phyloP scores from a whole-genome alignment of 257 asterid species.

The Fraxinus cuspidata region DNA sequence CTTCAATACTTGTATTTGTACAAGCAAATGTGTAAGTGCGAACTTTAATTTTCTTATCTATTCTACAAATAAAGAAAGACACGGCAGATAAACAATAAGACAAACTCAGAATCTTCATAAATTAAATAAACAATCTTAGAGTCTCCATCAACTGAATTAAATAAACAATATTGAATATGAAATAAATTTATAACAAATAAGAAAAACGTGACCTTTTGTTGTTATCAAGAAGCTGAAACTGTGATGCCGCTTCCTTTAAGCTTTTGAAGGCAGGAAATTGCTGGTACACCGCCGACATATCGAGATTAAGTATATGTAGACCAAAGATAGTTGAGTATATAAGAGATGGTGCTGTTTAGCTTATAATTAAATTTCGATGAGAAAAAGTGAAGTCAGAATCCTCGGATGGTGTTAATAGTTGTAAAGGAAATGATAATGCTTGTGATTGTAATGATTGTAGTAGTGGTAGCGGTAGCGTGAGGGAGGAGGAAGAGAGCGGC shows the following conservation, averaged over 20 bases:
- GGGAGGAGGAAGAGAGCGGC: neutral
- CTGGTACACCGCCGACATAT: constrained; percentile 8
- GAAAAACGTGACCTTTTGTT: neutral
- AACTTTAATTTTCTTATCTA: neutral
- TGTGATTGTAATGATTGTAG: neutral
- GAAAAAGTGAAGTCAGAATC: neutral
- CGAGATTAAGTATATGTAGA: neutral
- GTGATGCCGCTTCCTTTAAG: constrained; percentile 1
- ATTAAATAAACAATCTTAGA: neutral
- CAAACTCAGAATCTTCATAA: neutral
- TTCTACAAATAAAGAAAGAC: neutral
- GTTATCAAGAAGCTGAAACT: neutral
- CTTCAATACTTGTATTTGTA: neutral
- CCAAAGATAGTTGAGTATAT: neutral
- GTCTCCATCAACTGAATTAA: neutral
- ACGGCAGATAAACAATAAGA: neutral
- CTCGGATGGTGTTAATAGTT: neutral
- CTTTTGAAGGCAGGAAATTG: neutral
- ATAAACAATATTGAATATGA: neutral
- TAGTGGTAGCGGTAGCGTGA: neutral
- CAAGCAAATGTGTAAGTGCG: neutral
- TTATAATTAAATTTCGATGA: neutral
- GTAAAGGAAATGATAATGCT: neutral
- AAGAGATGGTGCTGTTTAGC: neutral
- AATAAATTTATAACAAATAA: neutral